Evolutionary conservation across 1,139 yeast genomes (phyloP), one percentile per base, ranked within the genome.

Genomic region (Candida freyschussii): DNA sequence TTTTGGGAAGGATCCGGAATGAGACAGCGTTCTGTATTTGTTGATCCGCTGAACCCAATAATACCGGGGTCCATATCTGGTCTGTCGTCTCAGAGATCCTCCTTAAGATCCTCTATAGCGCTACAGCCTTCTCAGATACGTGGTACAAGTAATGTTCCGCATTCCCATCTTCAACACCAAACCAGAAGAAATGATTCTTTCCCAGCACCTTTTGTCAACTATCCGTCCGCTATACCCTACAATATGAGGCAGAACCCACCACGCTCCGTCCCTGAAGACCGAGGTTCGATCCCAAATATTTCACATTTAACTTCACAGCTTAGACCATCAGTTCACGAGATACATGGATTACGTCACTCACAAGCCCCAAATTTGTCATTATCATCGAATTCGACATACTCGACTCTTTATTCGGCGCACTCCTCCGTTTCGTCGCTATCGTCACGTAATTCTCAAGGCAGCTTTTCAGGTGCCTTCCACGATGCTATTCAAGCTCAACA

Each of bases 281-380:
- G 14, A 34, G 48, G 25, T 6, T 32, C 51, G 2, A 39, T 47
- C 5, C 51, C 53, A 17, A 44, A 45, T 20, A 41, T 45, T 13
- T 20, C 31, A 3, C 47, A 43, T 24, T 21, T 50, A 3, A 59
- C 53, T 14, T 67, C 65, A 20, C 53, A 57, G 27, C 44, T 68
- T 28, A 56, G 74, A 32, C 72, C 73, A 0, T 65, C 72, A 3
- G 52, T 69, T 26, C 48, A 64, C 24, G 74, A 69, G 41, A 46
- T 66, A 24, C 67, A 67, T 40, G 30, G 14, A 12, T 13, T 23
- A 23, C 12, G n/a, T 12, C 27, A 17, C 11, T 26, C 25, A 10
- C 10, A 9, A n/a, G 30, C 15, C n/a, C 45, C 36, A 26, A 32
- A 43, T 12, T 40, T 40, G 4, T 43, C 49, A 6, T 21, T 48